Conservation (phyloP, 257 asterid genomes). For the Solanum ossicruentum region DNA sequence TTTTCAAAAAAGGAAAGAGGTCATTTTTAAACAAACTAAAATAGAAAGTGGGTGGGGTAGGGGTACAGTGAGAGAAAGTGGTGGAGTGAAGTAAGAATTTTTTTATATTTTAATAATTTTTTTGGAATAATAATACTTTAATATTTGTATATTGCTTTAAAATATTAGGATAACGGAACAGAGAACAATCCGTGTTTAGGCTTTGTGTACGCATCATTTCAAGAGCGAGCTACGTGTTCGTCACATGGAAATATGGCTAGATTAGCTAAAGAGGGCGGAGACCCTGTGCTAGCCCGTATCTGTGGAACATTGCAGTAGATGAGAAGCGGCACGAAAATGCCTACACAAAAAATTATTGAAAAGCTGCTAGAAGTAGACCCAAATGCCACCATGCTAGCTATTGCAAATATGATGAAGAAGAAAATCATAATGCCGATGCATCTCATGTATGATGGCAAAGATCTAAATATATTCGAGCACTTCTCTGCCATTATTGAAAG, state of each 20-base stretch:
- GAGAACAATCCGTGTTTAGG: constrained; percentile 23
- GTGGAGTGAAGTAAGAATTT: no score
- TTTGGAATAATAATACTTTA: no score
- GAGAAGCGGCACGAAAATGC: constrained; percentile 1
- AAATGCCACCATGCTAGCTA: constrained; percentile 9
- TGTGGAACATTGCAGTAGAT: constrained; percentile 23
- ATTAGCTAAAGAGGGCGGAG: constrained; percentile 16
- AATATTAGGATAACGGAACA: constrained; percentile 4
- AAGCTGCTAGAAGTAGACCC: constrained; percentile 22
- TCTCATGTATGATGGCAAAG: constrained; percentile 19
- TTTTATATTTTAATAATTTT: no score
- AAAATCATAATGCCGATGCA: constrained; percentile 23
- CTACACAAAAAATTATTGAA: constrained; percentile 1
- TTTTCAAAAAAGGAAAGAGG: no score
- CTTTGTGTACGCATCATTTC: constrained; percentile 25
- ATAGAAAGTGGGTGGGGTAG: no score
- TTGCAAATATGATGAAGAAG: constrained; percentile 27
- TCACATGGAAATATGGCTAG: constrained; percentile 22
- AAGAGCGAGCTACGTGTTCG: constrained; percentile 6
- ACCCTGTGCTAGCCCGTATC: constrained; percentile 14
- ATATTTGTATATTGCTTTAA: no score
- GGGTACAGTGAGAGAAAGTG: no score
- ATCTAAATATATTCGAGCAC: constrained; percentile 11
- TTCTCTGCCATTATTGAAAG: constrained; percentile 6
- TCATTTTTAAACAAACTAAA: no score